A percentile compares a stretch with the other conserved stretches of the same genome.
Conservation (phyloP, 1,139 yeast species). For the Taphrina communis region DNA sequence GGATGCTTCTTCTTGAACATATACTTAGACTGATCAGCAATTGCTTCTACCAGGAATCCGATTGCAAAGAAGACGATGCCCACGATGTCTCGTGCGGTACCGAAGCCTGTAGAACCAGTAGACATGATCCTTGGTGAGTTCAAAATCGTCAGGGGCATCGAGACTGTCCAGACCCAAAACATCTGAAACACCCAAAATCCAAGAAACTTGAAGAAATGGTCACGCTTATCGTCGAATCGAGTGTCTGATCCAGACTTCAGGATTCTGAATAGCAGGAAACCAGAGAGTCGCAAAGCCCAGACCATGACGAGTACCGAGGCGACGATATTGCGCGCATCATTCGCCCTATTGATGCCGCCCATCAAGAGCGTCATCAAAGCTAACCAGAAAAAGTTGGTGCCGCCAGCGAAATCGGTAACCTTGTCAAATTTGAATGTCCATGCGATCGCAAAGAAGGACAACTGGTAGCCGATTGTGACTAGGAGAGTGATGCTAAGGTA, state of each 20-base stretch:
- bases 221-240: constrained; percentile 39
- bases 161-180: constrained; percentile 39
- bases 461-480: constrained; percentile 36
- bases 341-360: constrained; percentile 30
- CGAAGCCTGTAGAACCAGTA: constrained; percentile 23
- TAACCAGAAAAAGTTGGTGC: constrained; percentile 35
- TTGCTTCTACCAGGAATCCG: constrained; percentile 30
- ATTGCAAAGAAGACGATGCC: constrained; percentile 33
- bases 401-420: constrained; percentile 40
- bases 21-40: constrained; percentile 38
- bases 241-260: constrained; percentile 35
- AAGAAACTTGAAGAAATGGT: constrained; percentile 37
- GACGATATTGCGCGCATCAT: constrained; percentile 38
- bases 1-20: constrained; percentile 38
- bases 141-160: constrained; percentile 31
- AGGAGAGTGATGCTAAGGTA: constrained; percentile 35
- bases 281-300: constrained; percentile 38
- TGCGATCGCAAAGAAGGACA: constrained; percentile 37
- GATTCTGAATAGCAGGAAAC: constrained; percentile 37
- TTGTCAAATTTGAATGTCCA: constrained; percentile 41
- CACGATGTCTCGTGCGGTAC: constrained; percentile 35
- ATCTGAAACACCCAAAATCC: constrained; percentile 40
- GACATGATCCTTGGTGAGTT: constrained; percentile 32
- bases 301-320: constrained; percentile 38
- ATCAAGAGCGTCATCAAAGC: constrained; percentile 38